Evolutionary conservation across 805 yeast species (phyloP).

Genomic region (Torulaspora quercuum): DNA sequence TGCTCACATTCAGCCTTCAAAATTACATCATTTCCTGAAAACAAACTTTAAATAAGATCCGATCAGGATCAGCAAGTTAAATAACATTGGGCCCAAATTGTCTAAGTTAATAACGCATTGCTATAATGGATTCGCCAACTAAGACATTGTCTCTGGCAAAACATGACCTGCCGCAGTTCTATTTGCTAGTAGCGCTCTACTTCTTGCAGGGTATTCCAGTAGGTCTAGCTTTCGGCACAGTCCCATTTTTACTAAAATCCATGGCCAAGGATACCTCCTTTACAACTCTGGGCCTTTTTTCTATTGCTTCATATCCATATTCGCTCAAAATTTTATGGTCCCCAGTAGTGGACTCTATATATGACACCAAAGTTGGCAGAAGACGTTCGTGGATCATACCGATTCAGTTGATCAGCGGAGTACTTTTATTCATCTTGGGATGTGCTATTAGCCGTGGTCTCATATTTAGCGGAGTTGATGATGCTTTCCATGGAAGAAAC

Average conservation of each 20-base stretch:
- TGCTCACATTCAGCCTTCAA: no score
- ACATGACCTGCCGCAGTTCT: slow-evolving; percentile 70
- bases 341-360: slow-evolving; percentile 90
- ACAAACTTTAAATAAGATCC: neutral
- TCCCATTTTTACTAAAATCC: slow-evolving; percentile 84
- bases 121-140: slow-evolving; percentile 6
- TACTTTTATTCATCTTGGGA: slow-evolving; percentile 66
- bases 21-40: slow-evolving; percentile 1
- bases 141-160: slow-evolving; percentile 25
- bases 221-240: slow-evolving; percentile 90
- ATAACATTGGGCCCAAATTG: no score
- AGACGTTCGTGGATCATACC: slow-evolving; percentile 94
- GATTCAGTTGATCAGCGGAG: slow-evolving; percentile 75
- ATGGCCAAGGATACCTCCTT: slow-evolving; percentile 58
- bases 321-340: slow-evolving; percentile 91
- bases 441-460: slow-evolving; percentile 41
- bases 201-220: slow-evolving; percentile 95
- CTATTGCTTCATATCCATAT: slow-evolving; percentile 92
- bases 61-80: neutral
- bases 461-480: slow-evolving; percentile 42
- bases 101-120: neutral
- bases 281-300: slow-evolving; percentile 85
- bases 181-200: slow-evolving; percentile 68
- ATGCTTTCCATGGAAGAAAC: slow-evolving; percentile 23
- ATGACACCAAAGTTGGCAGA: slow-evolving; percentile 64